A percentile compares a stretch with the other conserved stretches of the same genome.
phyloP scores from a whole-genome alignment of 805 yeast species.

The Candida anglica region DNA sequence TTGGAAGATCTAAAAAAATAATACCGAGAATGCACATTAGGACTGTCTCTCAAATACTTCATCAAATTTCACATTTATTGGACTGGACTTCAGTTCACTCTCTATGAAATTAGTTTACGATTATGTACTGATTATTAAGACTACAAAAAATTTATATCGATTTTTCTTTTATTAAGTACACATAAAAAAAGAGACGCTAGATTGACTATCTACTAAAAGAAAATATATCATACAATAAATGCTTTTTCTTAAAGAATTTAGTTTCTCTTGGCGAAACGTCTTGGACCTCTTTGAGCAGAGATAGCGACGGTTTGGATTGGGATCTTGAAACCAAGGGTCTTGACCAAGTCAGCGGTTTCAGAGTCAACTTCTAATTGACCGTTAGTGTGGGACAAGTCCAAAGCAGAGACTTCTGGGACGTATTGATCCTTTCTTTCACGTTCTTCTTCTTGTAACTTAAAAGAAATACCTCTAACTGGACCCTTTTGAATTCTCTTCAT shows the following conservation, averaged over 20 bases:
- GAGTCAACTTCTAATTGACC: constrained; percentile 95
- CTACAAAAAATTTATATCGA: too few species aligned
- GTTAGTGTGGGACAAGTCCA: constrained; percentile 94
- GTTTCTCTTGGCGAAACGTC: constrained; percentile 92
- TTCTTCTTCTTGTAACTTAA: constrained; percentile 99
- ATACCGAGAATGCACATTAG: too few species aligned
- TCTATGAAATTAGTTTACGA: too few species aligned
- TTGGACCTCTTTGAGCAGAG: constrained; percentile 83
- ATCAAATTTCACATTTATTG: too few species aligned
- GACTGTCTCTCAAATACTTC: too few species aligned
- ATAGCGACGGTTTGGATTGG: constrained; percentile 84
- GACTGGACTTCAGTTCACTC: too few species aligned
- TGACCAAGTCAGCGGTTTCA: constrained; percentile 93
- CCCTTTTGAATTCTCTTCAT: constrained; percentile 99
- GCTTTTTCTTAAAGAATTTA: constrained; percentile 42
- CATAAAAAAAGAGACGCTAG: constrained; percentile 8
- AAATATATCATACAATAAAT: constrained; percentile 17
- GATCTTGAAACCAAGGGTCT: constrained; percentile 84
- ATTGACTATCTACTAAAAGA: constrained; percentile 9
- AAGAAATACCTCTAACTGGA: constrained; percentile 99
- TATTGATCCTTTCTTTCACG: constrained; percentile 99
- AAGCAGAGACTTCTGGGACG: constrained; percentile 99
- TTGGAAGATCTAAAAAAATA: too few species aligned
- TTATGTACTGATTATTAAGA: too few species aligned
- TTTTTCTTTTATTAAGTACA: constrained; percentile 11